Percentiles rank a stretch among this genome's conserved stretches.
phyloP scores from a whole-genome alignment of 345 rosid species.

The Alliaria petiolata region DNA sequence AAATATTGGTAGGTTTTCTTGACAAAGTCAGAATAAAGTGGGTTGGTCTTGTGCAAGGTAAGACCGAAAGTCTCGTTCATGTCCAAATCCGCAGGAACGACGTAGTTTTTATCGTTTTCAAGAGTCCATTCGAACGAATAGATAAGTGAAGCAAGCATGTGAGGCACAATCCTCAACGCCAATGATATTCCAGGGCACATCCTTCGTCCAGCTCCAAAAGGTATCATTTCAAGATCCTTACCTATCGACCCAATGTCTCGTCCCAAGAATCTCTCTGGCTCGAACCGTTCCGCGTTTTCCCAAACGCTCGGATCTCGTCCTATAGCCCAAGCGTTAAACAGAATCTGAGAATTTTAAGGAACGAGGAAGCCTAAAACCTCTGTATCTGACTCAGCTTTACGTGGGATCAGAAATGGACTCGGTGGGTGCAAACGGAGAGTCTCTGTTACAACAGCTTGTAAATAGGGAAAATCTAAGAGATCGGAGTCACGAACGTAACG shows the following conservation, averaged over 20 bases:
- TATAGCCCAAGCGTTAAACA: constrained; percentile 29
- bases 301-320: constrained; percentile 36
- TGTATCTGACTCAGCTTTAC: constrained; percentile 3
- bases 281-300: constrained; percentile 25
- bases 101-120: neutral
- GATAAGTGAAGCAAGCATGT: constrained; percentile 36
- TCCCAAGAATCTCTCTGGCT: constrained; percentile 29
- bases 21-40: neutral
- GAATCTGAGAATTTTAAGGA: constrained; percentile 6
- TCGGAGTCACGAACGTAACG: neutral
- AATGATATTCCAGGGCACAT: constrained; percentile 32
- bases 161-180: constrained; percentile 18
- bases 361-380: constrained; percentile 6
- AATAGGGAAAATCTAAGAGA: neutral
- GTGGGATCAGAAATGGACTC: constrained; percentile 10
- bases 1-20: too few species aligned
- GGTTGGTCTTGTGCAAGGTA: constrained; percentile 10
- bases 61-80: constrained; percentile 10
- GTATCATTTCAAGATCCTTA: neutral
- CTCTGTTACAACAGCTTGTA: constrained; percentile 17
- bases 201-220: constrained; percentile 17
- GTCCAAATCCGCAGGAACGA: neutral
- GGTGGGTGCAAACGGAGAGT: constrained; percentile 29
- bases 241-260: constrained; percentile 9
- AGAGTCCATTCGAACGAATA: constrained; percentile 2